Percentiles rank a stretch among this genome's conserved stretches.
These are phyloP conservation scores for Saccharomycodes ludwigii DNA, from an alignment of 805 yeast species.

Conservation along the genomic window DNA sequence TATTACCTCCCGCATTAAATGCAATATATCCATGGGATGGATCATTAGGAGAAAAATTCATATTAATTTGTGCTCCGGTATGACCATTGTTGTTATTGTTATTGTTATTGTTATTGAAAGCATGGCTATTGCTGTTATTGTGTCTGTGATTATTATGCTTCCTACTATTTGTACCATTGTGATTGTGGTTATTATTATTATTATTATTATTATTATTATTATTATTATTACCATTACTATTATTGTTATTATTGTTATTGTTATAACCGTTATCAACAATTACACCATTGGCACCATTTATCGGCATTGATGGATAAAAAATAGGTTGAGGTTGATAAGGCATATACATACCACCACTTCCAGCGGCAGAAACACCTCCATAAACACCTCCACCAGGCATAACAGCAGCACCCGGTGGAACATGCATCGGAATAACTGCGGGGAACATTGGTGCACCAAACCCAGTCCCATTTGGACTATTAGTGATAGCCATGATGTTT, in stretches of 20 bases:
- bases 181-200: conserved; percentile 9
- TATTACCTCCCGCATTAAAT: no score
- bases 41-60: no score
- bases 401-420: not conserved
- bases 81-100: no score
- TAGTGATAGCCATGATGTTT: conserved; percentile 19
- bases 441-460: not conserved
- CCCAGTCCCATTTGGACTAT: conserved; percentile 12
- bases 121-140: no score
- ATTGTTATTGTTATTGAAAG: no score
- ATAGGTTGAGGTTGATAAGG: conserved; percentile 25
- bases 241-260: not conserved
- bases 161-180: not conserved
- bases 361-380: not conserved
- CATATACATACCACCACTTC: conserved; percentile 19
- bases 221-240: conserved; percentile 3
- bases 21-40: no score
- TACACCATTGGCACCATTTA: conserved; percentile 11
- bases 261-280: conserved; percentile 8
- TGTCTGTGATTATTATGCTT: not conserved
- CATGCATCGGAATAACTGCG: not conserved
- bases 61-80: no score
- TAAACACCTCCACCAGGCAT: not conserved
- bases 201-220: conserved; percentile 9
- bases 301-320: conserved; percentile 22